Percentiles rank a stretch among this genome's conserved stretches.
Evolutionary conservation across 202 grass and related monocot genomes (phyloP).

Genomic region (Schoenoplectus tabernaemontani): DNA sequence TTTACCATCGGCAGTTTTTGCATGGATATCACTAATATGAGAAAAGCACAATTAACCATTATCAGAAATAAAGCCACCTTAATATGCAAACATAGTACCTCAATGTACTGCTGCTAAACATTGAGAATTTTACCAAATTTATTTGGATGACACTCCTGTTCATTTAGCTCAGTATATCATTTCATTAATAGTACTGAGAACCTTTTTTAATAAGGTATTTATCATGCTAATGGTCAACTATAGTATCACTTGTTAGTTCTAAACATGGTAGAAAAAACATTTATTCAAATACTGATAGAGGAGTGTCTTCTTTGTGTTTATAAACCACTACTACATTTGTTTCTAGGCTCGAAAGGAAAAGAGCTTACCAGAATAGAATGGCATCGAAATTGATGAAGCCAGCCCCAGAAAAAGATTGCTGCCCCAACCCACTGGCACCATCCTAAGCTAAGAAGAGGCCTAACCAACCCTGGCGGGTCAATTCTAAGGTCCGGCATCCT

Average conservation of each 20-base stretch:
- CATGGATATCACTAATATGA: not conserved
- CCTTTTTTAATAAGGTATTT: not conserved
- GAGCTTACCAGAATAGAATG: conserved; percentile 83
- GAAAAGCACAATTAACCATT: not conserved
- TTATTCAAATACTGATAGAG: not conserved
- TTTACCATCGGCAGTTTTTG: no score
- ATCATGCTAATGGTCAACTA: not conserved
- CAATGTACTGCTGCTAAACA: no score
- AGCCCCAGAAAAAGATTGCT: conserved; percentile 70
- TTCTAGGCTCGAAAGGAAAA: conserved; percentile 4
- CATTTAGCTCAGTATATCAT: not conserved
- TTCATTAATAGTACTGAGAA: not conserved
- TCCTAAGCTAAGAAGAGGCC: conserved; percentile 59
- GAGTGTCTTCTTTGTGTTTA: not conserved
- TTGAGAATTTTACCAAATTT: not conserved
- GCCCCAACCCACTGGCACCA: conserved; percentile 77
- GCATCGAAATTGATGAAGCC: conserved; percentile 60
- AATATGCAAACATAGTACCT: not conserved
- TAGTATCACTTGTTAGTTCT: no score
- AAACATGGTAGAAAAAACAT: no score
- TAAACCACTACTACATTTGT: not conserved
- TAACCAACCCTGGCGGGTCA: conserved; percentile 40
- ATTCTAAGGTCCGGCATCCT: conserved; percentile 64
- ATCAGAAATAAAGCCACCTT: not conserved
- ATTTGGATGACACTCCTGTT: not conserved